Evolutionary conservation across 192 early-diverging fungal genomes (phyloP), one percentile per base, ranked within the genome.

Genomic region (Funneliformis geosporum): DNA sequence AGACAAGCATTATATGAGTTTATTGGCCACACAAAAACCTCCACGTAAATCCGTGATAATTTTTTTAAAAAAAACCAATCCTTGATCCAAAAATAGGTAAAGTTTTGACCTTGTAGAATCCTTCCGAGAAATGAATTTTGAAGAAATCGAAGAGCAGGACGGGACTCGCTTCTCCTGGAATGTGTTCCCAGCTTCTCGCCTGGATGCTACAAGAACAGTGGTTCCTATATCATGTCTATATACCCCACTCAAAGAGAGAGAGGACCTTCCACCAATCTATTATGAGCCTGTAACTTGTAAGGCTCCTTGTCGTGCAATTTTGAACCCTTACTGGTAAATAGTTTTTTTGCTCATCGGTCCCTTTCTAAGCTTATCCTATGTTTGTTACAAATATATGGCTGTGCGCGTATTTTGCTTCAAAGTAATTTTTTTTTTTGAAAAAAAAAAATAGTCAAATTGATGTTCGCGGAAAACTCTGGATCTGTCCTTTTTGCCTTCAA

Each of bases 261-360:
- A 92, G 33, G 94, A 94, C 72, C 84, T 92, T 66, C 90, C 92
- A 69, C 91, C 95, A 21, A 94, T 99, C 81, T 89, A 86, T 80
- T 99, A 99, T 86, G 97, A 99, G 84, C 98, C 98, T n/a, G 95
- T 99, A 40, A 94, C 94, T 73, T 99, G 98, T 88, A 96, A 95
- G 83, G 90, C 94, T 73, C 94, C 95, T 11, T 99, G 98, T 83
- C 88, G 95, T 38, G 98, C 95, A 33, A 94, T 99, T 78, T 89
- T 99, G 60, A 99, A 98, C 82, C 98, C 98, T 71, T 97, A 96
- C 87, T 98, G 98, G 95, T 96, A 87, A 80, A 86, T 84, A 21
- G 27, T 21, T 60, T 40, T 43, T 33, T 28, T 39, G 16, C 8
- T 70, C 9, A 8, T 9, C n/a, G 6, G 4, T 12, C 40, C 27